Base-by-base conservation (phyloP, 208 protist genomes). In the Spongospora subterranea region DNA sequence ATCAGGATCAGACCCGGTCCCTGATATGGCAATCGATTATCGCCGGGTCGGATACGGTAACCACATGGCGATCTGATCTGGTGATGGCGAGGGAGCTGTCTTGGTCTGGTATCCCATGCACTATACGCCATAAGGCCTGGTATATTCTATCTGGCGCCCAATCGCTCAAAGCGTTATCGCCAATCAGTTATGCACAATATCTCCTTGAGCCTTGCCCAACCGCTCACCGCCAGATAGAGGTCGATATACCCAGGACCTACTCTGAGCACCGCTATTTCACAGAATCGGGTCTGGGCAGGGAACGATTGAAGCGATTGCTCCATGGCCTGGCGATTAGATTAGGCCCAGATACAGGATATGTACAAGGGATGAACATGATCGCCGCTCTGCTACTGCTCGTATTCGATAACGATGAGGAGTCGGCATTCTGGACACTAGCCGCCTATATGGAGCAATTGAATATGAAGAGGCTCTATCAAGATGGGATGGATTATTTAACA, bases 341-440 rank as follows among this genome's bases (percentile, higher is more conserved):
- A 17, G 71, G 71, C 46, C 35, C 88, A 24, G 66, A 94, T n/a
- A 77, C 95, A 17, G 93, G 94, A 0, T 96, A 96, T 76, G 95
- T 93, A 66, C 94, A 96, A 90, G 91, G 91, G 45, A 95, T 96
- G 93, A 95, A 95, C 82, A 95, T 95, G 60, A 45, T 96, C 24
- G 93, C 46, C 0, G 94, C 91, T 17, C 13, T 94, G 43, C 54
- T 95, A 38, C 89, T 96, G 17, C 89, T 95, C 32, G 91, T 93
- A 46, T 77, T 94, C 71, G 91, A 94, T 38, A n/a, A 82, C 71
- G 94, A 96, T 46, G n/a, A n/a, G n/a, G 94, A 95, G 93, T 41
- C 77, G 32, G 92, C 93, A 29, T 96, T 96, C 82, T 95, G 92
- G 93, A 92, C 94, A 54, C 90, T 95, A 0, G 89, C 46, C 0